A percentile compares a stretch with the other conserved stretches of the same genome.
Conservation (phyloP, 2,329 filamentous ascomycete species). For the Colletotrichum brevisporum region DNA sequence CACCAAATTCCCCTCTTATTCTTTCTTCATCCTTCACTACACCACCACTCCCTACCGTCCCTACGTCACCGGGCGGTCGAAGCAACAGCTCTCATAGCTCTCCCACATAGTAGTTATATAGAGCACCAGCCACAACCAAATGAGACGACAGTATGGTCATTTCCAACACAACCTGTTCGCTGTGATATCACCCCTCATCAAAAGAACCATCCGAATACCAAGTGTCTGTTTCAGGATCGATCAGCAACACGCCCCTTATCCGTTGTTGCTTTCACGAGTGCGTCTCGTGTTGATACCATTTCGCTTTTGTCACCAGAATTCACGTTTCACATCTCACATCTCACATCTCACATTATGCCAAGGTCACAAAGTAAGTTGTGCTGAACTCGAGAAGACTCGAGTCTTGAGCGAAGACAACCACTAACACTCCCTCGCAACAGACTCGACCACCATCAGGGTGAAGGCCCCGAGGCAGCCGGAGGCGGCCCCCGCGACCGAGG, state of each 20-base stretch:
- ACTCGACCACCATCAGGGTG: not conserved
- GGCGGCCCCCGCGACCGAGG: not conserved
- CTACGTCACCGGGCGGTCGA: not conserved
- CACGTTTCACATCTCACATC: not conserved
- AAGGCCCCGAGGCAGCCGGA: not conserved
- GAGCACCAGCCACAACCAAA: not conserved
- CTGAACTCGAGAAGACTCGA: no score
- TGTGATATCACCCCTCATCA: not conserved
- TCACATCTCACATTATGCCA: not conserved
- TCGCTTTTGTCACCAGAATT: not conserved
- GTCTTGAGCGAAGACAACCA: not conserved
- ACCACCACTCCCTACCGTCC: not conserved
- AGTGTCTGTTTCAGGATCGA: not conserved
- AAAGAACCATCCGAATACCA: no score
- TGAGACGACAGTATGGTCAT: not conserved
- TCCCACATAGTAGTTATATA: not conserved
- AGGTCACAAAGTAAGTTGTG: not conserved
- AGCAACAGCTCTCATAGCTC: no score
- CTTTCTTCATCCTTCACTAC: not conserved
- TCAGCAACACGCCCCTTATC: not conserved
- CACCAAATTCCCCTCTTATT: not conserved
- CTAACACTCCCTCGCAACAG: not conserved
- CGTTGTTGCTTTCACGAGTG: not conserved
- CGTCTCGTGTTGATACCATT: not conserved
- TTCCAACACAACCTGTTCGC: not conserved